These are phyloP conservation scores for Fusarium sp. DNA, from an alignment of 2,329 filamentous ascomycete species.

Conservation along the genomic window DNA sequence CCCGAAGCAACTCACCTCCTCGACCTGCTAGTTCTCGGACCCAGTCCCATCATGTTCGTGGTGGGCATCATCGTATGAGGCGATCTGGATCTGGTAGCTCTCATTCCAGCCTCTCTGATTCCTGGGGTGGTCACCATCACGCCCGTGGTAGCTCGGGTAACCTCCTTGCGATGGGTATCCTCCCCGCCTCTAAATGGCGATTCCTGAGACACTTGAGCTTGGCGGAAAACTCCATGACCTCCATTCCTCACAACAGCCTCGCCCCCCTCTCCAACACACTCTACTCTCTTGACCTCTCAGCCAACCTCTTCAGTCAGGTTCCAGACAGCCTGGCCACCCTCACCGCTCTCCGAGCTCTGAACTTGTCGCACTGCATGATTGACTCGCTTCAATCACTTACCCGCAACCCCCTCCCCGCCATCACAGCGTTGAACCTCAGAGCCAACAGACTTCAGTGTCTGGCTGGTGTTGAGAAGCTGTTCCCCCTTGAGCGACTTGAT, in stretches of 20 bases:
- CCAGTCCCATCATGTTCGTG: conserved; percentile 73
- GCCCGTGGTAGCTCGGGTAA: conserved; percentile 83
- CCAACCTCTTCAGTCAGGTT: conserved; percentile 93
- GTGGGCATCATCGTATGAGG: conserved; percentile 79
- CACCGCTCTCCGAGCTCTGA: conserved; percentile 89
- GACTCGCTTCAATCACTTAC: conserved; percentile 89
- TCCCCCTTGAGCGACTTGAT: conserved; percentile 90
- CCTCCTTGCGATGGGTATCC: conserved; percentile 75
- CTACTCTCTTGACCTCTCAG: conserved; percentile 91
- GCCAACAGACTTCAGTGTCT: conserved; percentile 89
- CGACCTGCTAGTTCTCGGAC: conserved; percentile 83
- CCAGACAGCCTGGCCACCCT: conserved; percentile 90
- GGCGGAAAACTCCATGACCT: conserved; percentile 90
- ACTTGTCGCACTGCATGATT: conserved; percentile 98
- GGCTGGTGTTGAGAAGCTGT: conserved; percentile 88
- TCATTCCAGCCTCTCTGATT: conserved; percentile 80
- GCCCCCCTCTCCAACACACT: conserved; percentile 87
- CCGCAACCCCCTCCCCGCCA: conserved; percentile 88
- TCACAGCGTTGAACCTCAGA: conserved; percentile 91
- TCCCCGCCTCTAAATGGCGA: conserved; percentile 92
- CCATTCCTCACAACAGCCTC: conserved; percentile 80
- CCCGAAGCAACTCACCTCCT: conserved; percentile 83
- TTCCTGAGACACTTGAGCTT: conserved; percentile 93
- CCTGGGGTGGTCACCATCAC: conserved; percentile 66
- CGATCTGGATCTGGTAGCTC: conserved; percentile 94